Percentiles rank a stretch among this genome's conserved stretches.
Evolutionary conservation across 2,329 filamentous ascomycete species (phyloP).

Genomic region (Capronia epimyces): DNA sequence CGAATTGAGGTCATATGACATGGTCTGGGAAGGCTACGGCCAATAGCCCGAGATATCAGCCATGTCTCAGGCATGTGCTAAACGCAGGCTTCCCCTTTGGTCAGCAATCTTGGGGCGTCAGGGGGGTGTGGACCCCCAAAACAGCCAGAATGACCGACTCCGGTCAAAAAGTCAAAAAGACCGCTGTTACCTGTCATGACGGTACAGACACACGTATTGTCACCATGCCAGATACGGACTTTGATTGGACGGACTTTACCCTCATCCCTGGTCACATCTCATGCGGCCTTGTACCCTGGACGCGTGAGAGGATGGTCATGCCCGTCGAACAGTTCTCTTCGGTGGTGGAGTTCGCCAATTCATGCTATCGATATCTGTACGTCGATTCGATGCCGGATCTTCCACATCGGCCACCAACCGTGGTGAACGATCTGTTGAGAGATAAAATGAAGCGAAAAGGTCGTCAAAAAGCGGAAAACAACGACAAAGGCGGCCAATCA

Average conservation of each 20-base stretch:
- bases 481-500: constrained; percentile 13
- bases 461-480: constrained; percentile 12
- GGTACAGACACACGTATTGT: constrained; percentile 20
- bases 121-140: constrained; percentile 21
- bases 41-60: constrained; percentile 17
- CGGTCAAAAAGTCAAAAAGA: constrained; percentile 21
- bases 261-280: constrained; percentile 12
- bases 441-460: constrained; percentile 5
- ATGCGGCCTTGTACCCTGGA: constrained; percentile 13
- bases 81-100: constrained; percentile 5
- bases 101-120: constrained; percentile 15
- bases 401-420: constrained; percentile 8
- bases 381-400: constrained; percentile 10
- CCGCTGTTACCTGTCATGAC: constrained; percentile 22
- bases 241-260: constrained; percentile 15
- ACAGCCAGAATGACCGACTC: constrained; percentile 6
- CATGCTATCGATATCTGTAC: constrained; percentile 3
- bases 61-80: constrained; percentile 18
- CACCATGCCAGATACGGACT: constrained; percentile 4
- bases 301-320: constrained; percentile 7
- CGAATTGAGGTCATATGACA: constrained; percentile 27
- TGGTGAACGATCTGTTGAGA: constrained; percentile 13
- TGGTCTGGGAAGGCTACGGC: constrained; percentile 7
- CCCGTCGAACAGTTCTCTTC: background rate
- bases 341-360: constrained; percentile 12